Base-by-base conservation (phyloP, 2,329 filamentous ascomycete genomes). In the Monilinia fructicola region DNA sequence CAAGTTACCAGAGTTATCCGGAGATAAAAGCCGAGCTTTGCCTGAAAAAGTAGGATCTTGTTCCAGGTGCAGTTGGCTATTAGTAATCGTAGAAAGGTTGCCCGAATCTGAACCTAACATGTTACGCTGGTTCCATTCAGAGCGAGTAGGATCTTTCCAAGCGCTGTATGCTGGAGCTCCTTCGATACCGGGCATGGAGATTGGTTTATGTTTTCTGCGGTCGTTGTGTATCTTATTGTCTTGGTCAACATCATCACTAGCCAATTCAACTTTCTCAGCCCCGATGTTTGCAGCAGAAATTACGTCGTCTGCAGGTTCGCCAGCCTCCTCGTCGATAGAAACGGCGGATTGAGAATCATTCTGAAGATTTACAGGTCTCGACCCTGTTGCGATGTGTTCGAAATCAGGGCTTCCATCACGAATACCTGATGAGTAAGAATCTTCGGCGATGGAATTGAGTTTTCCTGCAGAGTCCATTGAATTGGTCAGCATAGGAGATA, bases 101-200 rank as follows among this genome's bases (percentile, higher is more conserved):
- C 21, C 55, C 16, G 21, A 46, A 31, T 28, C 46, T 2, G 35
- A 31, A n/a, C 31, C 14, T 31, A 44, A 40, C 7, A 23, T 7
- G 5, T 23, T 61, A 12, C 14, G n/a, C 23, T 21, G 28, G 11
- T 61, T 26, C 58, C 23, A 23, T 18, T 31, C 18, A 50, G 16
- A 35, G 16, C 35, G 64, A 59, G 38, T 18, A 31, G 23, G 64
- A 53, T 65, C 35, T 23, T 42, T 21, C 44, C 54, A 65, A 26
- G 54, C 18, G 3, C 35, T 9, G 7, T 58, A 44, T 44, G 54
- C 54, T 21, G 46, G 54, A 26, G 28, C 64, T 21, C 44, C 55
- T 31, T 31, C 10, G 18, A 65, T 6, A 2, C 46, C 64, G 28
- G 46, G 10, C 23, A 60, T 44, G 21, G 64, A 60, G 2, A 40